phyloP scores from a whole-genome alignment of 2,329 filamentous ascomycete species.

The Trichophyton rubrum region DNA sequence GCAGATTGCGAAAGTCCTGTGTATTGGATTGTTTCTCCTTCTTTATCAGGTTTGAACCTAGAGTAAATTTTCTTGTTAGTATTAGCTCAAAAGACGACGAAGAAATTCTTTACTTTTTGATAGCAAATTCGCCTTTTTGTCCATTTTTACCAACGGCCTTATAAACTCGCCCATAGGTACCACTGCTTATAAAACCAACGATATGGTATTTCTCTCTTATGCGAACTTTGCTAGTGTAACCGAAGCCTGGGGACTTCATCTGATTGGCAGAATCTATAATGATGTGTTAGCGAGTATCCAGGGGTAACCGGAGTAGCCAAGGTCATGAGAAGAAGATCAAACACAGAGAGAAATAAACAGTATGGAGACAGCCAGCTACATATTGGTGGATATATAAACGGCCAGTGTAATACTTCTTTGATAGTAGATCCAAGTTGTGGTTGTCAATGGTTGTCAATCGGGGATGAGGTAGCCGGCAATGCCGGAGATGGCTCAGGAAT shows the following conservation, averaged over 20 bases:
- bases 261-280: slow-evolving; percentile 25
- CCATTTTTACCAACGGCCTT: slow-evolving; percentile 72
- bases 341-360: background rate
- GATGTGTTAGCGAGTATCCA: background rate
- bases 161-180: slow-evolving; percentile 96
- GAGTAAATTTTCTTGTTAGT: background rate
- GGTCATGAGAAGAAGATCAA: too few relatives aligned
- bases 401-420: too few relatives aligned
- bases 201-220: slow-evolving; percentile 92
- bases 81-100: background rate
- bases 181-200: slow-evolving; percentile 94
- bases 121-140: slow-evolving; percentile 74
- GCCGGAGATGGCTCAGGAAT: too few relatives aligned
- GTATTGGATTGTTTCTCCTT: slow-evolving; percentile 87
- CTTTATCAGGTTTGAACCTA: slow-evolving; percentile 91
- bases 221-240: slow-evolving; percentile 61
- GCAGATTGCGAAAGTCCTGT: slow-evolving; percentile 96
- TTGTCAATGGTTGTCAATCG: too few relatives aligned
- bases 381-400: too few relatives aligned
- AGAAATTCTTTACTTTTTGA: slow-evolving; percentile 62
- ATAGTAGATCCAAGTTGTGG: too few relatives aligned
- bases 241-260: slow-evolving; percentile 34
- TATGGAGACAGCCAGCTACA: too few relatives aligned
- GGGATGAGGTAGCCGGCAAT: too few relatives aligned
- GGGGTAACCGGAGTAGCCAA: background rate